Base-by-base conservation (phyloP, 305 asterid genomes). In the Solanum hybrid region DNA sequence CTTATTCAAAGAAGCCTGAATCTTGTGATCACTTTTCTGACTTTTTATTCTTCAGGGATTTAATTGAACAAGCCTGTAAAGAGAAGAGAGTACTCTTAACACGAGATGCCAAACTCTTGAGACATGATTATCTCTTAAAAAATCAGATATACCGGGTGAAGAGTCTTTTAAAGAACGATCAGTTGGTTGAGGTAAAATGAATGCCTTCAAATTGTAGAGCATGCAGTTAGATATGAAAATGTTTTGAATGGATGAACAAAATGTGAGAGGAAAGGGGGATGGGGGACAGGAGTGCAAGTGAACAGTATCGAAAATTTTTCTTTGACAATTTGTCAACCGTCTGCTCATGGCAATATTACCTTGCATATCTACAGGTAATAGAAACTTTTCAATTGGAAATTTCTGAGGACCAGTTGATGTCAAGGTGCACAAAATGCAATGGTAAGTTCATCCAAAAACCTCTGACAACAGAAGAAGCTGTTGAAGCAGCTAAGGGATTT, bases 391-490 rank as follows among this genome's bases (percentile, higher is more conserved):
- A 96, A 89, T 93, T 96, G 90, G 91, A 93, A 87, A 94, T 97
- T 73, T 93, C 94, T 13, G 99, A 97, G 94, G 94, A 94, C 88
- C 97, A 93, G 89, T 92, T 96, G 71, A 95, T 96, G 99, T 95
- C 98, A 31, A 95, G 99, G 93, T 96, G 98, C 90, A 95, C 98
- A 34, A 97, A 96, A 93, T 97, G 99, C 93, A 97, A 96, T 7
- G 99, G 99, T 89, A 92, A 89, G 90, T 97, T 97, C 93, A 96
- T 97, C 89, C 99, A 95, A 91, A 97, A 95, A 94, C 97, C 99
- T 66, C 92, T 97, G 88, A 80, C 99, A 82, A 95, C 98, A 85
- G 96, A 95, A 92, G 99, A 97, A 94, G 99, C 99, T 37, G 93
- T 96, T 73, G 97, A 94, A 92, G 99, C 99, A 34, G 96, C 97